Conservation (phyloP, 768 basidiomycete species). For the Tulasnella sp. region DNA sequence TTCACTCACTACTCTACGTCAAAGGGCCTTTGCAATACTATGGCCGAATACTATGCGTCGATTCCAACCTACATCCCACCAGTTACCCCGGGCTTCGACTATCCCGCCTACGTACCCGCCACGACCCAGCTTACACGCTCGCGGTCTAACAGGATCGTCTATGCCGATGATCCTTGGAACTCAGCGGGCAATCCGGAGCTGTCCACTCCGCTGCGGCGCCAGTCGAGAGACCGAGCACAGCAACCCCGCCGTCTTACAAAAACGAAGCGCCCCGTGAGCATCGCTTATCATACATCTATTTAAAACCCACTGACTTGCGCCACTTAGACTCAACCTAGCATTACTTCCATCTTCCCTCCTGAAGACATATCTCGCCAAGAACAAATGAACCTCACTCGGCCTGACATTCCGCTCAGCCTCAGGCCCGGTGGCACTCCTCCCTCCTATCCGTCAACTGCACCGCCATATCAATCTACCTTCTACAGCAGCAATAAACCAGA, state of each 20-base stretch:
- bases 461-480: background rate
- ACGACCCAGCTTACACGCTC: background rate
- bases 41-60: background rate
- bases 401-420: background rate
- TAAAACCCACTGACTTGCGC: background rate
- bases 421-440: background rate
- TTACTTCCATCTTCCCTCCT: background rate
- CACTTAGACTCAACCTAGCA: background rate
- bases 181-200: background rate
- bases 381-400: background rate
- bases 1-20: background rate
- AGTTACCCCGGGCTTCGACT: background rate
- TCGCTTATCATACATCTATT: background rate
- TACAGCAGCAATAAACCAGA: background rate
- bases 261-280: background rate
- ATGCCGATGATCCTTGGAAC: conserved; percentile 18
- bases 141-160: conserved; percentile 1
- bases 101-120: background rate
- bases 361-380: background rate
- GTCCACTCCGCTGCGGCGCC: background rate
- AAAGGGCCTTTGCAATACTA: background rate
- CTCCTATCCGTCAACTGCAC: background rate
- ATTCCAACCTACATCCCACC: conserved; percentile 17
- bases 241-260: background rate
- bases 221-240: background rate